phyloP scores from a whole-genome alignment of 208 protist species.

The Novymonas esmeraldas region DNA sequence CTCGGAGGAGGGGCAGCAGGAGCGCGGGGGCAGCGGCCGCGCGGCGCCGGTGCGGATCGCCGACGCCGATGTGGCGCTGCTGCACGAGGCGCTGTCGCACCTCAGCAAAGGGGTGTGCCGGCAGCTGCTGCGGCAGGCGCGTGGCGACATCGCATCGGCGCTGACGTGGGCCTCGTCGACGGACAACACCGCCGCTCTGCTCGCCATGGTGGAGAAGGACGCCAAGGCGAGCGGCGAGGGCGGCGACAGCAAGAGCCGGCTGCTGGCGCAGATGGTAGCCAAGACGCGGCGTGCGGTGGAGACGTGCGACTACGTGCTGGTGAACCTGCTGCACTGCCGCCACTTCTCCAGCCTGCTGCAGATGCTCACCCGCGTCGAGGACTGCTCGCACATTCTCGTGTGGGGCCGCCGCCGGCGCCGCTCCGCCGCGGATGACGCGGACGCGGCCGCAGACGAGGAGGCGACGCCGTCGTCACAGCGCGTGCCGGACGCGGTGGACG shows the following conservation, averaged over 20 bases:
- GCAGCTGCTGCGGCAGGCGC: slow-evolving; percentile 25
- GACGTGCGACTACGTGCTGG: slow-evolving; percentile 42
- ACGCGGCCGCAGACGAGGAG: neutral
- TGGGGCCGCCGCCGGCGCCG: slow-evolving; percentile 56
- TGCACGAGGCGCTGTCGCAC: slow-evolving; percentile 38
- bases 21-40: no score
- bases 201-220: slow-evolving; percentile 20
- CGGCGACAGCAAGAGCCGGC: neutral
- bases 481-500: slow-evolving; percentile 7
- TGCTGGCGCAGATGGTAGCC: slow-evolving; percentile 6
- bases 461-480: neutral
- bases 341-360: slow-evolving; percentile 49
- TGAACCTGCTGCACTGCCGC: slow-evolving; percentile 49
- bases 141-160: slow-evolving; percentile 24
- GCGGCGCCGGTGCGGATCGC: neutral
- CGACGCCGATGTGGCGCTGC: slow-evolving; percentile 37
- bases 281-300: slow-evolving; percentile 13
- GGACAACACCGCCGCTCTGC: slow-evolving; percentile 14
- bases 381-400: slow-evolving; percentile 87
- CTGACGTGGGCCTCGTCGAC: slow-evolving; percentile 19
- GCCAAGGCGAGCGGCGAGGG: slow-evolving; percentile 6
- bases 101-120: slow-evolving; percentile 33
- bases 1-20: neutral
- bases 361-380: slow-evolving; percentile 69
- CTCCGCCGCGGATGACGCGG: neutral